These are phyloP conservation scores for Talaromyces sp. DNA, from an alignment of 2,329 filamentous ascomycete species.

Conservation along the genomic window DNA sequence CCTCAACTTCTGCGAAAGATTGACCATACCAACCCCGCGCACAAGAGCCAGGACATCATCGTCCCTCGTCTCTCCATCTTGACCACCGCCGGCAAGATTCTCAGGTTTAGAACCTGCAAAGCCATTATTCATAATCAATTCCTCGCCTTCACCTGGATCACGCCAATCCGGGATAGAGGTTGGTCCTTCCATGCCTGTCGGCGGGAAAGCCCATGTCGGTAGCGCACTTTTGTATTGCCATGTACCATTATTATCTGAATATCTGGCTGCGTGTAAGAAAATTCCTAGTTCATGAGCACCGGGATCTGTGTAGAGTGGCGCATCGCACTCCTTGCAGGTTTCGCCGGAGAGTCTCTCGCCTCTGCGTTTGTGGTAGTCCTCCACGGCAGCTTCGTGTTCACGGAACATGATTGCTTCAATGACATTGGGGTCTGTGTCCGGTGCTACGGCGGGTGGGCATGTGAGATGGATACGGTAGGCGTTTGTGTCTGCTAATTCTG, in stretches of 20 bases:
- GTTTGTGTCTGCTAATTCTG: slow-evolving; percentile 82
- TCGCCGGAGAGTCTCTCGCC: slow-evolving; percentile 91
- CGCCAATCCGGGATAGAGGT: slow-evolving; percentile 55
- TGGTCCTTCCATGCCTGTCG: slow-evolving; percentile 65
- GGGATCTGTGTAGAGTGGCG: slow-evolving; percentile 88
- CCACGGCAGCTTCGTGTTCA: slow-evolving; percentile 74
- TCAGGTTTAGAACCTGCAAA: slow-evolving; percentile 25
- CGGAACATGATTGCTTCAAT: slow-evolving; percentile 39
- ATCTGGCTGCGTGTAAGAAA: slow-evolving; percentile 87
- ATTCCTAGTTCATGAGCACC: slow-evolving; percentile 84
- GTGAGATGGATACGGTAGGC: slow-evolving; percentile 64
- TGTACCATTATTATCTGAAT: slow-evolving; percentile 72
- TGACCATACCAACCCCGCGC: slow-evolving; percentile 31
- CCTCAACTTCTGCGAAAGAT: slow-evolving; percentile 22
- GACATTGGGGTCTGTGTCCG: slow-evolving; percentile 32
- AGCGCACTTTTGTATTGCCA: slow-evolving; percentile 86
- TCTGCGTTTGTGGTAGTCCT: slow-evolving; percentile 80
- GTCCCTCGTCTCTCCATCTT: slow-evolving; percentile 17
- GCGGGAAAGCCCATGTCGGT: slow-evolving; percentile 82
- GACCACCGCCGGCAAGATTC: slow-evolving; percentile 8
- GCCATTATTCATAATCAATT: slow-evolving; percentile 36
- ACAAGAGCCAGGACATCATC: slow-evolving; percentile 28
- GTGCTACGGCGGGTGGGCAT: slow-evolving; percentile 33
- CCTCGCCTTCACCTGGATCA: slow-evolving; percentile 33
- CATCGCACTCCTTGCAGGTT: slow-evolving; percentile 73